Conservation (phyloP, 345 rosid genomes). For the Balakata baccata region DNA sequence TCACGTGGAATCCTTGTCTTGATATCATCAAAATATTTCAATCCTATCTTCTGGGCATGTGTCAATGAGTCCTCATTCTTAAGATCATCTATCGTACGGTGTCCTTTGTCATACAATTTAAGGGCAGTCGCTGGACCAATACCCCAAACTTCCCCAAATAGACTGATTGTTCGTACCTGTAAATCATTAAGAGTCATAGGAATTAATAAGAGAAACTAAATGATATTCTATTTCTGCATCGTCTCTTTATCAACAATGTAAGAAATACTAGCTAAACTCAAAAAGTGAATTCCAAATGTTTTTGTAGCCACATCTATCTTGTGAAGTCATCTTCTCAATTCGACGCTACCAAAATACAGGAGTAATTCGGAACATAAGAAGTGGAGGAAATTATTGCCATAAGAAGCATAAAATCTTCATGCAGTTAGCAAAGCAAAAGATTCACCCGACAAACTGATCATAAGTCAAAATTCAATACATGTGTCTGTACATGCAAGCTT, state of each 20-base stretch:
- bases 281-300: background rate
- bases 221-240: background rate
- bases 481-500: background rate
- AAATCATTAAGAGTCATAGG: conserved; percentile 13
- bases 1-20: conserved; percentile 77
- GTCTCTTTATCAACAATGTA: background rate
- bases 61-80: conserved; percentile 73
- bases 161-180: conserved; percentile 74
- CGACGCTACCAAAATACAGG: background rate
- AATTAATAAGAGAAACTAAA: background rate
- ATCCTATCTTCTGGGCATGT: conserved; percentile 73
- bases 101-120: conserved; percentile 89
- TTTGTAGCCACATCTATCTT: background rate
- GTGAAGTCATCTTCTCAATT: conserved; percentile 4
- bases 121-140: conserved; percentile 93
- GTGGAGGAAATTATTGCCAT: background rate
- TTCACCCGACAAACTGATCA: background rate
- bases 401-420: background rate
- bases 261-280: background rate
- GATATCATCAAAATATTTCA: conserved; percentile 88
- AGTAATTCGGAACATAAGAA: background rate
- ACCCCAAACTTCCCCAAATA: conserved; percentile 98
- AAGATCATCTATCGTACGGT: conserved; percentile 72
- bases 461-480: background rate
- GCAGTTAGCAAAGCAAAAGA: background rate